phyloP scores from a whole-genome alignment of 257 asterid species.

The Solanum neorickii region DNA sequence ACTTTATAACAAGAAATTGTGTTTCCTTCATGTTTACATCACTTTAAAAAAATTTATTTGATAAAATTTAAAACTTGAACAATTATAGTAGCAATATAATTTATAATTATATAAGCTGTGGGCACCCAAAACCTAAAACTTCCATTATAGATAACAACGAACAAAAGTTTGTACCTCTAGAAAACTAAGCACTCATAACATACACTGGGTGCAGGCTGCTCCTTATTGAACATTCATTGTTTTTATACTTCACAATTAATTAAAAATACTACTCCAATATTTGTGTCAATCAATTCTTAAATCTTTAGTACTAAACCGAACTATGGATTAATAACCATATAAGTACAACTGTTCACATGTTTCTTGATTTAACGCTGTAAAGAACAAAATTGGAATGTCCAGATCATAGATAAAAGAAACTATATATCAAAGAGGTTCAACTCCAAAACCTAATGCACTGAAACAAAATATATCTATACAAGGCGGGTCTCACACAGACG shows the following conservation, averaged over 20 bases:
- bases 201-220: background rate
- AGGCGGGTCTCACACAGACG: background rate
- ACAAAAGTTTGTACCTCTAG: background rate
- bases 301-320: background rate
- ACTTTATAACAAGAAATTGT: background rate
- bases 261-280: background rate
- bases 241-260: background rate
- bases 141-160: background rate
- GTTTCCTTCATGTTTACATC: background rate
- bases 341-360: background rate
- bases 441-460: background rate
- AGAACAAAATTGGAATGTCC: background rate
- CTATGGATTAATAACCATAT: background rate
- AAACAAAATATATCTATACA: background rate
- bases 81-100: background rate
- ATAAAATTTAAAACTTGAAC: background rate
- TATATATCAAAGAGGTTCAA: background rate
- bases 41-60: background rate
- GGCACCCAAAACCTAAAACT: background rate
- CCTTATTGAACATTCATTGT: background rate
- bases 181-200: background rate
- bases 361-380: background rate
- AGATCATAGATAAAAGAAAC: background rate
- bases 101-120: background rate
- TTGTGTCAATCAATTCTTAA: background rate